Conservation (phyloP, 2,329 filamentous ascomycete species). For the Lecanicillium sp. region DNA sequence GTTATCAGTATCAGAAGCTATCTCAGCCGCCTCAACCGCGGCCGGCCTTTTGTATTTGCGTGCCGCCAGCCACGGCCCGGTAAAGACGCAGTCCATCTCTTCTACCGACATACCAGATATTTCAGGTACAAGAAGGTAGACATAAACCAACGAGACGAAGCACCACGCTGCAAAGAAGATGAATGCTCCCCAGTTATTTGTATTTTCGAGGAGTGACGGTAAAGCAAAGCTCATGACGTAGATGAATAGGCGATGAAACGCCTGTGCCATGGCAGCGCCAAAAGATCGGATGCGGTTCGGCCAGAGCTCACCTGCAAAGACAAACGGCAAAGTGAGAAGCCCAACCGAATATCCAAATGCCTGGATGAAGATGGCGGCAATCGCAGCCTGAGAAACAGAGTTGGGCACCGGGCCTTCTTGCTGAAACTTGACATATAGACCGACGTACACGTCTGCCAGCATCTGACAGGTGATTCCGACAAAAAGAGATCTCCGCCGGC, state of each 20-base stretch:
- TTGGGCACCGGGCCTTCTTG: slow-evolving; percentile 16
- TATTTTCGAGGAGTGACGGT: slow-evolving; percentile 22
- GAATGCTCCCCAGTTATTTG: slow-evolving; percentile 30
- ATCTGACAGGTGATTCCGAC: slow-evolving; percentile 27
- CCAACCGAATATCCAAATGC: slow-evolving; percentile 33
- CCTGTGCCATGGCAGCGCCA: slow-evolving; percentile 28
- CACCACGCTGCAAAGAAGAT: slow-evolving; percentile 30
- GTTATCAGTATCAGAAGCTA: no score
- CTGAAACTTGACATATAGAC: slow-evolving; percentile 28
- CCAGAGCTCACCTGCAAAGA: slow-evolving; percentile 36
- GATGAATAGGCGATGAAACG: slow-evolving; percentile 30
- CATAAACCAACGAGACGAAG: slow-evolving; percentile 24
- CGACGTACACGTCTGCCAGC: slow-evolving; percentile 32
- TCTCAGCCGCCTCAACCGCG: no score
- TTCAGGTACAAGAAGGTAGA: slow-evolving; percentile 28
- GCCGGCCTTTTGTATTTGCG: no score
- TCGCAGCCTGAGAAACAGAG: slow-evolving; percentile 26
- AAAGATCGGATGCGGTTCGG: slow-evolving; percentile 37
- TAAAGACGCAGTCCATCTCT: slow-evolving; percentile 23
- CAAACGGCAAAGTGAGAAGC: slow-evolving; percentile 31
- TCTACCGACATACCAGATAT: slow-evolving; percentile 24
- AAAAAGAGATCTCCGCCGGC: slow-evolving; percentile 28
- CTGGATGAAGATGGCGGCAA: slow-evolving; percentile 36
- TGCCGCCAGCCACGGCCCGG: slow-evolving; percentile 14
- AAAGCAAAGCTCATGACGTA: slow-evolving; percentile 23